Percentiles rank a stretch among this genome's conserved stretches.
phyloP scores from a whole-genome alignment of 2,329 filamentous ascomycete genomes.

The Botryosphaeria agaves region DNA sequence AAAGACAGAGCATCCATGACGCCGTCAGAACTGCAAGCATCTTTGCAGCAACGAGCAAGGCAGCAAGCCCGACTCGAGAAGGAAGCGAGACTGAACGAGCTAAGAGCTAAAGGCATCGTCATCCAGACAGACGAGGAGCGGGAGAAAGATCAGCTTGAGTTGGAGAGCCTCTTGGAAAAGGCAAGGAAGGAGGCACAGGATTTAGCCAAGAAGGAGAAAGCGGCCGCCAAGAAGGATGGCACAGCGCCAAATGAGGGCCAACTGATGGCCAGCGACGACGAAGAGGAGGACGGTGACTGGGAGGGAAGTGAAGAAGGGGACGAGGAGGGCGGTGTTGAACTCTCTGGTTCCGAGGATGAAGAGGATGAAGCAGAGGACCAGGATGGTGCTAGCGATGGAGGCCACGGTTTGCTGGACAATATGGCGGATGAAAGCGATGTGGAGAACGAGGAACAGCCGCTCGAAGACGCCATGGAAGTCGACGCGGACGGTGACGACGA shows the following conservation, averaged over 20 bases:
- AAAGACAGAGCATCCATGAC: conserved; percentile 38
- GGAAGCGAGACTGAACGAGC: conserved; percentile 55
- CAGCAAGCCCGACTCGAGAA: conserved; percentile 66
- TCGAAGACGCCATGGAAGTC: conserved; percentile 6
- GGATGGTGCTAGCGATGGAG: conserved; percentile 10
- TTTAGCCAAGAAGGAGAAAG: conserved; percentile 61
- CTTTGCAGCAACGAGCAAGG: conserved; percentile 53
- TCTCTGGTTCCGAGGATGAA: conserved; percentile 26
- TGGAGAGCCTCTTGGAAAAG: conserved; percentile 77
- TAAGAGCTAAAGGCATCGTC: conserved; percentile 63
- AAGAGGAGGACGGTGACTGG: conserved; percentile 35
- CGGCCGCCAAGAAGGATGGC: conserved; percentile 47
- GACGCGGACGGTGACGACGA: conserved; percentile 3
- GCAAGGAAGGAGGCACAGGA: conserved; percentile 66
- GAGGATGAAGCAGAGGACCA: conserved; percentile 18
- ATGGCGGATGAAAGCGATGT: conserved; percentile 9
- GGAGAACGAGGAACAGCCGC: conserved; percentile 20
- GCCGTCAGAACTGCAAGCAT: conserved; percentile 47
- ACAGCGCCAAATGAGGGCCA: conserved; percentile 23
- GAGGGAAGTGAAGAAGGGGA: conserved; percentile 20
- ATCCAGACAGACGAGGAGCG: conserved; percentile 78
- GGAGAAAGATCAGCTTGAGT: conserved; percentile 60
- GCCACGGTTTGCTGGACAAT: conserved; percentile 7
- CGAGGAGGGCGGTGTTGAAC: conserved; percentile 13
- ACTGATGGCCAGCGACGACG: conserved; percentile 33